Conservation (phyloP, 176 grass and related monocot genomes). For the Eragrostis curvula region DNA sequence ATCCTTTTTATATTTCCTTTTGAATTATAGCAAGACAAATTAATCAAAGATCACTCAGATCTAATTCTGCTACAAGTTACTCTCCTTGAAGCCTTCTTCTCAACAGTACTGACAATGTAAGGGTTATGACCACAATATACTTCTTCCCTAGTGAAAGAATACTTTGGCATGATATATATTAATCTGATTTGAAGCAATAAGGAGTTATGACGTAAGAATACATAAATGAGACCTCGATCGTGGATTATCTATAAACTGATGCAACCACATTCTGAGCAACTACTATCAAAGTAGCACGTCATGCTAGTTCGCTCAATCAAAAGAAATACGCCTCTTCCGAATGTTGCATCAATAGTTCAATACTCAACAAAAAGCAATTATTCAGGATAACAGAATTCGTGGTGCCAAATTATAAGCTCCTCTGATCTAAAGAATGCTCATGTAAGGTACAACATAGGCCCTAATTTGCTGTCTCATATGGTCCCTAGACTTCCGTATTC, state of each 20-base stretch:
- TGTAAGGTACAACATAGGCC: neutral
- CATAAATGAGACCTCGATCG: neutral
- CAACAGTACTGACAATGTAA: neutral
- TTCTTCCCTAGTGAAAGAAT: neutral
- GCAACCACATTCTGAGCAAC: neutral
- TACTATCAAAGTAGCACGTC: neutral
- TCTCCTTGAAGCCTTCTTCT: neutral
- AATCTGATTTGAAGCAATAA: too few relatives aligned
- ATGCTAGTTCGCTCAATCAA: neutral
- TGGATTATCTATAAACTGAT: neutral
- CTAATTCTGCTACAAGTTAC: neutral
- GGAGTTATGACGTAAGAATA: neutral
- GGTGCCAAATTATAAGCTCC: neutral
- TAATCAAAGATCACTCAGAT: neutral
- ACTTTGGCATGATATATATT: too few relatives aligned
- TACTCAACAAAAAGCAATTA: slow-evolving; percentile 7
- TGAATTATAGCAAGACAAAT: neutral
- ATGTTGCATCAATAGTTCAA: neutral
- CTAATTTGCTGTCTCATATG: slow-evolving; percentile 3
- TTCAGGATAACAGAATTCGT: neutral
- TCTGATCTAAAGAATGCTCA: neutral
- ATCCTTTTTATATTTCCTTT: neutral
- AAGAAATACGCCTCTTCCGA: slow-evolving; percentile 6
- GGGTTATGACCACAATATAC: neutral
- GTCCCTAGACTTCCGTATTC: neutral